Evolutionary conservation across 2,329 filamentous ascomycete species (phyloP).

Genomic region (Neonectria ditissima): DNA sequence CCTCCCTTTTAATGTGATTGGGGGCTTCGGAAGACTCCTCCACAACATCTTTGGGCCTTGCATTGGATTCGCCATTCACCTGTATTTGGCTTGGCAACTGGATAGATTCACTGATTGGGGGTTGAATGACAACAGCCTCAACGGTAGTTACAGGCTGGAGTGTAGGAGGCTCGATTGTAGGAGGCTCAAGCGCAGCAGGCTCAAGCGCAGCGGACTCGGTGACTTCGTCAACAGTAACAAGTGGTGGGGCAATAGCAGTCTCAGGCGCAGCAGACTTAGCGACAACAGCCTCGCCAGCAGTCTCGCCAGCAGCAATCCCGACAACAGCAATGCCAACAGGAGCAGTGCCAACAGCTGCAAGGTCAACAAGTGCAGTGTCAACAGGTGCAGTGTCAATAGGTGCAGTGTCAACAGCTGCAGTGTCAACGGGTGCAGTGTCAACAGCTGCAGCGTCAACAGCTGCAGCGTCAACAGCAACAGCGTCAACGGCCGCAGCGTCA

Average conservation of each 20-base stretch:
- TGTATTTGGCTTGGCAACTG: slow-evolving; percentile 19
- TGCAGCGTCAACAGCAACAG: too few species aligned
- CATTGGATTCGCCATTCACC: slow-evolving; percentile 25
- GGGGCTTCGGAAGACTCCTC: slow-evolving; percentile 21
- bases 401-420: too few species aligned
- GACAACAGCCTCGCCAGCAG: neutral
- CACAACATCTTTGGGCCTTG: slow-evolving; percentile 3
- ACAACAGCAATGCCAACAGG: neutral
- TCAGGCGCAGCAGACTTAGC: neutral
- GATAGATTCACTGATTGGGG: slow-evolving; percentile 24
- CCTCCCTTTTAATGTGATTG: slow-evolving; percentile 33
- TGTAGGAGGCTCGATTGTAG: too few species aligned
- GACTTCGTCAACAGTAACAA: neutral
- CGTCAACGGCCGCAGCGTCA: too few species aligned
- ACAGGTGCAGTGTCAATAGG: too few species aligned
- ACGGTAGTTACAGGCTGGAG: neutral
- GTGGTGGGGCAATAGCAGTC: neutral
- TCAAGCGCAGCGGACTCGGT: neutral
- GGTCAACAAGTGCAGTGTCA: too few species aligned
- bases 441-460: too few species aligned
- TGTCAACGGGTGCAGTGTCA: too few species aligned
- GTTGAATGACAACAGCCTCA: slow-evolving; percentile 9
- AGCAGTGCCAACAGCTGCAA: neutral
- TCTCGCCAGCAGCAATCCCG: neutral
- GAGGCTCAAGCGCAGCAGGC: neutral